Evolutionary conservation across 208 protist species (phyloP).

Genomic region (Trypanosoma theileri): DNA sequence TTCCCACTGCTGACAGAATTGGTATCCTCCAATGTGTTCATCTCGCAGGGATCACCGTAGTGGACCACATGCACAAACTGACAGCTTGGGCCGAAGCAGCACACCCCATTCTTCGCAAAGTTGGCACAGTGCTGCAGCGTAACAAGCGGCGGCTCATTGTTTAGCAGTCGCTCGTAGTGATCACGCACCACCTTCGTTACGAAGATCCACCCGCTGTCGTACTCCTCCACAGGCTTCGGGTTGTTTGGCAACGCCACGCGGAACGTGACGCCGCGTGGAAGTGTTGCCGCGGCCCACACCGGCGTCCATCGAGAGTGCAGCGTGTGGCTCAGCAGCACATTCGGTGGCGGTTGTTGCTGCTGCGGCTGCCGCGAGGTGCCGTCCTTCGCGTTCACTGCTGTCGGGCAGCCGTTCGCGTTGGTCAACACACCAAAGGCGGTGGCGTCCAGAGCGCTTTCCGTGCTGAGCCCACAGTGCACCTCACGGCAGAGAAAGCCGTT

Average conservation of each 20-base stretch:
- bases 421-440: conserved; percentile 49
- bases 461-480: conserved; percentile 59
- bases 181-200: conserved; percentile 65
- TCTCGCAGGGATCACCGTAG: conserved; percentile 37
- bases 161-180: conserved; percentile 57
- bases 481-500: conserved; percentile 76
- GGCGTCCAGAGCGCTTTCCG: conserved; percentile 58
- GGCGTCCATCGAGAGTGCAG: conserved; percentile 76
- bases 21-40: conserved; percentile 36
- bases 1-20: conserved; percentile 25
- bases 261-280: conserved; percentile 54
- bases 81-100: conserved; percentile 77
- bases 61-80: conserved; percentile 75
- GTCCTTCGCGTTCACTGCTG: conserved; percentile 12
- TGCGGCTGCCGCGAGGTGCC: neutral
- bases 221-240: conserved; percentile 60
- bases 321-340: conserved; percentile 58
- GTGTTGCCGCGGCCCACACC: conserved; percentile 41
- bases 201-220: conserved; percentile 58
- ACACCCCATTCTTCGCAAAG: conserved; percentile 79
- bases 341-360: conserved; percentile 29
- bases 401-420: conserved; percentile 59
- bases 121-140: conserved; percentile 83
- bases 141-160: conserved; percentile 47
- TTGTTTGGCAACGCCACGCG: conserved; percentile 70